Base-by-base conservation (phyloP, 805 yeast species). In the Metschnikowia anglica region DNA sequence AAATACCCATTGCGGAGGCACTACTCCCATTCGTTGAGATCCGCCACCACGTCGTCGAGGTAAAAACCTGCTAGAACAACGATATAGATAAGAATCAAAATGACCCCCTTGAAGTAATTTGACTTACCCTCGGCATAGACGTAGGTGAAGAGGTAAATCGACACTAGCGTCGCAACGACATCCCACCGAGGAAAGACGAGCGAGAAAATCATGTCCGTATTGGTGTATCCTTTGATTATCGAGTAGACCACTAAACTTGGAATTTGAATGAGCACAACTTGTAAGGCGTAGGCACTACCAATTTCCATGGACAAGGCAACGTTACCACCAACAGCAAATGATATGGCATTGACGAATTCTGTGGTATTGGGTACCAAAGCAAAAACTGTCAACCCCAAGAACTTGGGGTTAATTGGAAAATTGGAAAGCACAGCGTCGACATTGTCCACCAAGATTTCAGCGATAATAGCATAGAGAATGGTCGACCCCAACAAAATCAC, bases 351-450 rank as follows among this genome's bases (percentile, higher is more conserved):
- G 45, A 93, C 76, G 56, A 93, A 93, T 66, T 93, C 99, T 0
- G 99, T 93, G 5, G 98, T 88, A 59, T 90, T 93, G 10, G 99
- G 99, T 20, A 93, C 97, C 33, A 93, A 70, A 0, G 99, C 98
- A 68, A 93, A 93, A 2, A 93, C 85, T 0, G 98, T 91, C 53
- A 93, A 73, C 5, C 99, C 99, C 31, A 93, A 72, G 59, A 93
- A 82, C 59, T 93, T 91, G 15, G 96, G 96, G 55, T 86, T 79
- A 39, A 93, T 80, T n/a, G 95, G 88, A 60, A 78, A 85, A 49
- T 78, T 75, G 37, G 77, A 72, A 40, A 93, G 70, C 9, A 93
- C 97, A 11, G 84, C 80, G 63, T 93, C 98, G 16, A 91, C 97
- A 47, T 89, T 88, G 59, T 87, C 90, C 29, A 91, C 97, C 50